Evolutionary conservation across 2,329 filamentous ascomycete genomes (phyloP), one percentile per base, ranked within the genome.

Genomic region (Lithohypha guttulata): DNA sequence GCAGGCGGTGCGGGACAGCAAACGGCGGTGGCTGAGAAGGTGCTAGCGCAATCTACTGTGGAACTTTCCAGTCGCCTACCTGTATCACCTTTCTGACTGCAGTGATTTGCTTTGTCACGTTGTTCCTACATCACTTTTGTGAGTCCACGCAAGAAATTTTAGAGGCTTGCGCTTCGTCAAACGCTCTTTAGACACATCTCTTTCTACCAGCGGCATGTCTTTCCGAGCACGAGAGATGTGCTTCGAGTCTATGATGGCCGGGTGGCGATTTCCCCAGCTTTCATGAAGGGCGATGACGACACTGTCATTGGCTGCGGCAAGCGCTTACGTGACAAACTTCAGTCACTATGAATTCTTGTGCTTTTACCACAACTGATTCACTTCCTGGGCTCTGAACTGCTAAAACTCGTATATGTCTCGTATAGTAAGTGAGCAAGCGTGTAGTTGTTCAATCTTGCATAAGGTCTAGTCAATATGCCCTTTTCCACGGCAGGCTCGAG

Each of bases 1-100:
- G 26, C 22, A 15, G 30, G 46, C 33, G 44, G 42, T 41, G 33
- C 42, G 48, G 42, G 34, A 25, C 25, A 33, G 38, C 42, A 39
- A 41, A 34, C 37, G 27, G 35, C 35, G 26, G 34, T 38, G 27
- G 26, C 35, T 39, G 26, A 31, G 35, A 39, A 30, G 4, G 34
- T 20, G 19, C 35, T 30, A 21, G 35, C 9, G 34, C 21, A 26
- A 28, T 36, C 8, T 14, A 27, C 13, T 14, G 23, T 27, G 23
- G 33, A 25, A 36, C 20, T 15, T 27, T 36, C 22, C n/a, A 26
- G 26, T 23, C 35, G 19, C 27, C 23, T 18, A 15, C 17, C 26
- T 28, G 15, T 17, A 22, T 13, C 3, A 15, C 14, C 14, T 14
- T 28, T 11, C 15, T 19, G 28, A 19, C 23, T 37, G 5, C 26